A percentile compares a stretch with the other conserved stretches of the same genome.
Conservation (phyloP, 306 rosid species). For the Erythrophleum fordii region DNA sequence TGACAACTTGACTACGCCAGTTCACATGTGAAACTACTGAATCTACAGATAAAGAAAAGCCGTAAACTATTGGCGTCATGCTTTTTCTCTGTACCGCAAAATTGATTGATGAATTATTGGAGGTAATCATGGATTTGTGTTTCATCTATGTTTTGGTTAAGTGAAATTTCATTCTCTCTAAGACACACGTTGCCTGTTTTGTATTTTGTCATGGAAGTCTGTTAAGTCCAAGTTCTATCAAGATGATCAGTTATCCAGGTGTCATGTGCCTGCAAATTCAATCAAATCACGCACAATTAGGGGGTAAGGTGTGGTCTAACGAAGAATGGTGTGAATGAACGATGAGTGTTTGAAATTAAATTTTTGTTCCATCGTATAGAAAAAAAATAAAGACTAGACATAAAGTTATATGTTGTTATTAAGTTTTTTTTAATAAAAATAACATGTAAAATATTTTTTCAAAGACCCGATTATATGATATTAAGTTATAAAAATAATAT, state of each 20-base stretch:
- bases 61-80: slow-evolving; percentile 15
- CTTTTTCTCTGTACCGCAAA: slow-evolving; percentile 13
- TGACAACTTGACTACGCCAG: slow-evolving; percentile 32
- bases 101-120: not conserved
- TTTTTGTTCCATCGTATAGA: too few relatives aligned
- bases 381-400: too few relatives aligned
- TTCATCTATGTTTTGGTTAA: slow-evolving; percentile 13
- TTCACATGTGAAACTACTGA: slow-evolving; percentile 35
- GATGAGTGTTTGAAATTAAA: too few relatives aligned
- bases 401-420: too few relatives aligned
- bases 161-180: not conserved
- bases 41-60: not conserved
- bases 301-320: too few relatives aligned
- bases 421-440: too few relatives aligned
- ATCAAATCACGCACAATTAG: not conserved
- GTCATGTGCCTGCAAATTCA: not conserved
- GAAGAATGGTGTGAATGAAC: too few relatives aligned
- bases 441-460: too few relatives aligned
- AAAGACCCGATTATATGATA: too few relatives aligned
- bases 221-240: not conserved
- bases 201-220: slow-evolving; percentile 6
- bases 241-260: not conserved
- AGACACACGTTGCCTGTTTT: not conserved
- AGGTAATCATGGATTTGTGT: not conserved
- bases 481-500: too few relatives aligned